These are phyloP conservation scores for Arabidopsis lyrata DNA, from an alignment of 441 rosid species.

Conservation along the genomic window DNA sequence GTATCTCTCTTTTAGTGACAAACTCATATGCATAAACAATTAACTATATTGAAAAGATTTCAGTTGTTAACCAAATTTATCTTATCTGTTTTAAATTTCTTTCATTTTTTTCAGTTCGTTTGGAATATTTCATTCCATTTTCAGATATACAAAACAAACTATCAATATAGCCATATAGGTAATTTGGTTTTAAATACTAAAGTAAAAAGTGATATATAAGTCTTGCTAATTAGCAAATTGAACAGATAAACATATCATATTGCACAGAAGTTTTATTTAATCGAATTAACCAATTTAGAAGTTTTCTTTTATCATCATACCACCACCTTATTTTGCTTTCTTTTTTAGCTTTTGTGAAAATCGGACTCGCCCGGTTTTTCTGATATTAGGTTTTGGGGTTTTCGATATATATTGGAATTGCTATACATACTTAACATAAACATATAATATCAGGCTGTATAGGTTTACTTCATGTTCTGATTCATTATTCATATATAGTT, in stretches of 20 bases:
- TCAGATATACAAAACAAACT: not conserved
- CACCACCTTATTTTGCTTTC: not conserved
- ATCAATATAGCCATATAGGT: no score
- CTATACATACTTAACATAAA: not conserved
- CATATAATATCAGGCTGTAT: not conserved
- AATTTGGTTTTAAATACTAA: not conserved
- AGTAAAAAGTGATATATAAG: no score
- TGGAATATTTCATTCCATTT: not conserved
- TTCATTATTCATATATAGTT: not conserved
- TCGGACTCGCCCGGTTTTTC: not conserved
- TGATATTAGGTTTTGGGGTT: not conserved
- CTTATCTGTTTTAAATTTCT: not conserved
- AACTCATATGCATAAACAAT: not conserved
- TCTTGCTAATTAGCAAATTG: not conserved
- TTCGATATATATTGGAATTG: not conserved
- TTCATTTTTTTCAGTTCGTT: not conserved
- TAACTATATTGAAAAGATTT: not conserved
- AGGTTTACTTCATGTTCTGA: not conserved
- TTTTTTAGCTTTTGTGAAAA: not conserved
- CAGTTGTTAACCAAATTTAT: not conserved
- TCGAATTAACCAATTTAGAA: not conserved
- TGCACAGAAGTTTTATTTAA: not conserved
- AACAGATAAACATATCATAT: not conserved
- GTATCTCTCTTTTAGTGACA: not conserved
- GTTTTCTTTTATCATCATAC: not conserved